Conservation (phyloP, 306 rosid genomes). For the Cyamopsis tetragonoloba region DNA sequence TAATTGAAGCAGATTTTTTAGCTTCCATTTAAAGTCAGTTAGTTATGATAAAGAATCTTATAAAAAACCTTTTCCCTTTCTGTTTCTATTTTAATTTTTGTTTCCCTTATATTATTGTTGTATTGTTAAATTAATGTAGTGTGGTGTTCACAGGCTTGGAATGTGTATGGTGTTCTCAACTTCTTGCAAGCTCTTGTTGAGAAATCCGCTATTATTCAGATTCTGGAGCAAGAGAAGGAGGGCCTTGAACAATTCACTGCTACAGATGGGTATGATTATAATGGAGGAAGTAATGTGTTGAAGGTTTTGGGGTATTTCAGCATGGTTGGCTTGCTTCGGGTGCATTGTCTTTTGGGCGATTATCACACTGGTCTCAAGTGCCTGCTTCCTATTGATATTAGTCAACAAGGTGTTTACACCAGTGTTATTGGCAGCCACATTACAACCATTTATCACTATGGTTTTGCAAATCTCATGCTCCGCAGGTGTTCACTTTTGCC, state of each 20-base stretch:
- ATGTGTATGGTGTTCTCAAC: constrained; percentile 87
- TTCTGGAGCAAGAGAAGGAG: constrained; percentile 86
- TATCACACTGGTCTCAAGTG: constrained; percentile 88
- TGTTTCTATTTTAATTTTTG: too few species aligned
- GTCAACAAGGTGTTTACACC: constrained; percentile 80
- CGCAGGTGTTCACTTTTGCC: constrained; percentile 48
- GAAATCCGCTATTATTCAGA: constrained; percentile 75
- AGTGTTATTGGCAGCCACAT: constrained; percentile 93
- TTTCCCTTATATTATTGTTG: too few species aligned
- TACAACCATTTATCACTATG: constrained; percentile 84
- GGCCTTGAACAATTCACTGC: constrained; percentile 84
- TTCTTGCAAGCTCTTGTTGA: constrained; percentile 94
- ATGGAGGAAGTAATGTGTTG: constrained; percentile 90
- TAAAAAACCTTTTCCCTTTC: too few species aligned
- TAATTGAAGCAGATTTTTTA: too few species aligned
- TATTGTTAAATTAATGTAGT: too few species aligned
- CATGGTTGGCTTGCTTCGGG: constrained; percentile 92
- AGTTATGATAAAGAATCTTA: too few species aligned
- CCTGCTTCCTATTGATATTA: constrained; percentile 76
- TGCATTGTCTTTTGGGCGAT: constrained; percentile 96
- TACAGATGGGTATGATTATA: constrained; percentile 88
- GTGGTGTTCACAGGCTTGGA: too few species aligned
- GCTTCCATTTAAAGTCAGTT: too few species aligned
- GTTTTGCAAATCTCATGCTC: constrained; percentile 95
- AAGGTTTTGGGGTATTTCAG: constrained; percentile 98